Evolutionary conservation across 169 alveolate species (phyloP).

Genomic region (Eimeria zaria): DNA sequence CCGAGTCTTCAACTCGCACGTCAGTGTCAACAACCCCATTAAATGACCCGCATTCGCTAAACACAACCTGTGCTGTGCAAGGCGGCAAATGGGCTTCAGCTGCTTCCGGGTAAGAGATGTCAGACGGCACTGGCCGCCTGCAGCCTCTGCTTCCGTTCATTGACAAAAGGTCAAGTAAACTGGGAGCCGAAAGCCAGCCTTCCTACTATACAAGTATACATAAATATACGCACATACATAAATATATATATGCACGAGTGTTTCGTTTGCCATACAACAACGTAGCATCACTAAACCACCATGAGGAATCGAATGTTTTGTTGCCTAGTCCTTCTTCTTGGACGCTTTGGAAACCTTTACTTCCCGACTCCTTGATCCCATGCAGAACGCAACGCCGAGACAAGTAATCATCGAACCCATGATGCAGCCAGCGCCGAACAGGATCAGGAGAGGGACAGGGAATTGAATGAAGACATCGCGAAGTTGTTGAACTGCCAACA

Average conservation of each 20-base stretch:
- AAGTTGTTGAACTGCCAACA: constrained; percentile 76
- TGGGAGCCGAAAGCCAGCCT: background rate
- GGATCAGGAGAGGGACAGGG: constrained; percentile 72
- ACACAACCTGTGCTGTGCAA: background rate
- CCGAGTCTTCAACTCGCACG: background rate
- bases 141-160: constrained; percentile 3
- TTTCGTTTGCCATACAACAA: background rate
- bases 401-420: constrained; percentile 64
- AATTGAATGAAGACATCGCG: constrained; percentile 76
- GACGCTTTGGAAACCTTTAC: constrained; percentile 15
- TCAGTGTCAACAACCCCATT: constrained; percentile 21
- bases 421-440: constrained; percentile 58
- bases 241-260: background rate
- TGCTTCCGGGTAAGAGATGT: background rate
- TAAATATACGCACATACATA: background rate
- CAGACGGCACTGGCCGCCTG: constrained; percentile 46
- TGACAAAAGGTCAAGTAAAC: background rate
- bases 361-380: constrained; percentile 45
- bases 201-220: background rate
- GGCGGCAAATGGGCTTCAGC: constrained; percentile 4
- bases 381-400: constrained; percentile 61
- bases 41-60: background rate
- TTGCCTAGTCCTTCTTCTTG: constrained; percentile 44
- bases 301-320: background rate
- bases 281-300: background rate